Evolutionary conservation across 2,329 filamentous ascomycete species (phyloP).

Genomic region (Xylaria sp.): DNA sequence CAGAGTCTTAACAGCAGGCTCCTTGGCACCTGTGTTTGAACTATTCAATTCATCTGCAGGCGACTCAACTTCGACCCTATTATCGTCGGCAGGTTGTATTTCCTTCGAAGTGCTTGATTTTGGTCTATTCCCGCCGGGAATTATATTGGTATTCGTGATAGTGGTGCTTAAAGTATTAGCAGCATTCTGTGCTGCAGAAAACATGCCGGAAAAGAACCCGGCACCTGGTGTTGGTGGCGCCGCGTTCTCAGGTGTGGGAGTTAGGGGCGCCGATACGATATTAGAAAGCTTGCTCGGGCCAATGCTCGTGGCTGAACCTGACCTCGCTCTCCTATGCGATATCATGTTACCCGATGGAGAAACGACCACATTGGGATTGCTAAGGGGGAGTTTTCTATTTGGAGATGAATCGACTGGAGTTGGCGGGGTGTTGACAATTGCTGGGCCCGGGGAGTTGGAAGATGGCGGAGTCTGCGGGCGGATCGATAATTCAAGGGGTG

Average conservation of each 20-base stretch:
- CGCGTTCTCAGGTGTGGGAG: conserved; percentile 77
- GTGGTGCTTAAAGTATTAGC: conserved; percentile 79
- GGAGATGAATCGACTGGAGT: conserved; percentile 64
- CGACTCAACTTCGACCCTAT: conserved; percentile 59
- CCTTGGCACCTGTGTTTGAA: conserved; percentile 65
- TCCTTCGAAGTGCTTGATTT: conserved; percentile 51
- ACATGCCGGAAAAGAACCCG: conserved; percentile 93
- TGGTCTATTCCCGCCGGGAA: conserved; percentile 62
- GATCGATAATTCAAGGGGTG: conserved; percentile 42
- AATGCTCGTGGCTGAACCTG: conserved; percentile 63
- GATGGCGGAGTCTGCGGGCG: conserved; percentile 61
- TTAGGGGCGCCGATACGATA: conserved; percentile 75
- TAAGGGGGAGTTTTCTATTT: conserved; percentile 44
- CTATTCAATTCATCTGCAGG: conserved; percentile 55
- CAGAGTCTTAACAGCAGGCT: conserved; percentile 86
- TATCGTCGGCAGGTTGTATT: conserved; percentile 49
- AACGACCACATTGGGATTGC: conserved; percentile 64
- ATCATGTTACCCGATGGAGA: conserved; percentile 77
- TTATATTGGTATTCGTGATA: conserved; percentile 73
- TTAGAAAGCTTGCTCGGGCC: conserved; percentile 89
- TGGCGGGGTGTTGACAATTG: conserved; percentile 74
- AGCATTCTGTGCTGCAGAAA: conserved; percentile 93
- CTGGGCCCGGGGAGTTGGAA: conserved; percentile 58
- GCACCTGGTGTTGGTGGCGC: conserved; percentile 63
- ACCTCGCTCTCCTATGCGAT: conserved; percentile 68